Evolutionary conservation across 768 basidiomycete genomes (phyloP), one percentile per base, ranked within the genome.

Genomic region (Boletellus ananas): DNA sequence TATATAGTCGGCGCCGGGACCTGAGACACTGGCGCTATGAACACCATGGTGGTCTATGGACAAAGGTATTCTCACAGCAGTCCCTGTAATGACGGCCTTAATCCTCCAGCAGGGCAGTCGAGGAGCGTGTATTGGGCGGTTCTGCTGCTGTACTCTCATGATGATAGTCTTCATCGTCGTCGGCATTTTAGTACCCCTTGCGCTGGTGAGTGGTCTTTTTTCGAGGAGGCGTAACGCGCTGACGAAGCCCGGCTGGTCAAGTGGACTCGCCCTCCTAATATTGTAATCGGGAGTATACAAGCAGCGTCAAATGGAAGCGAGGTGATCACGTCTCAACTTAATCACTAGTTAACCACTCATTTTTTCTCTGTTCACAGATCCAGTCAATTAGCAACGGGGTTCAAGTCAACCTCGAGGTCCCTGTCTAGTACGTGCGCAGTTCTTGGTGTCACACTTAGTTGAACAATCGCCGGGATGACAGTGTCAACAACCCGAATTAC

Each of bases 401-500:
- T 41, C 70, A 67, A 10, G 67, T 88, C 36, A 80, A 83, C 54
- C 72, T 90, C 38, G 78, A 75, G 31, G 72, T 88, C n/a, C 75
- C 81, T 56, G 81, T 90, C 56, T 74, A 78, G 86, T 88, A 57
- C 48, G 84, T 65, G 20, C 49, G 31, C 43, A 5, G 10, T 34
- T 34, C 49, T 3, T 10, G 39, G 23, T 23, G 23, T 23, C 27
- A 9, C 10, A 21, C 34, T 43, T 36, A 2, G 31, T 52, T 5
- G 33, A 42, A 21, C 39, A 39, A 55, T 54, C n/a, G 59, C 34
- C 29, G 9, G 37, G 49, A 48, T 6, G 25, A 48, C 57, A 92
- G 89, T 25, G 85, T 91, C 47, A 71, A 72, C 61, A 93, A 93
- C 59, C 90, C 90, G 25, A 92, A 92, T 64, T 90, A 80, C 68